phyloP scores from a whole-genome alignment of 2,329 filamentous ascomycete genomes.

The Epichloe typhina region DNA sequence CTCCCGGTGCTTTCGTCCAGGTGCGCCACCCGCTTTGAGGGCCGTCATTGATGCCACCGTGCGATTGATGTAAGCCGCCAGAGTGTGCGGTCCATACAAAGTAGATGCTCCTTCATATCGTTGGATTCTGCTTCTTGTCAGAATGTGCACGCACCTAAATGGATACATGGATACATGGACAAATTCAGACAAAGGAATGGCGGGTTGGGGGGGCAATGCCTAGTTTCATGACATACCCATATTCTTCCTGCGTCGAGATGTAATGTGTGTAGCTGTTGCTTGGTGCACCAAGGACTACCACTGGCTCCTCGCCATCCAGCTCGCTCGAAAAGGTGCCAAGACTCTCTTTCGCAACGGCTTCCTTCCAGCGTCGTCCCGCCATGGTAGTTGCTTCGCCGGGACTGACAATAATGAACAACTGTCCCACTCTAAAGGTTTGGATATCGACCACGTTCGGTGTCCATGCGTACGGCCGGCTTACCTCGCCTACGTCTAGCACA shows the following conservation, averaged over 20 bases:
- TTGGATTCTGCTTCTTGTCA: slow-evolving; percentile 41
- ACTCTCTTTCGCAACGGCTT: slow-evolving; percentile 46
- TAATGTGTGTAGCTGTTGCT: slow-evolving; percentile 82
- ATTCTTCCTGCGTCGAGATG: slow-evolving; percentile 59
- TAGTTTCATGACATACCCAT: slow-evolving; percentile 12
- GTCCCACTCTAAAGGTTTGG: slow-evolving; percentile 69
- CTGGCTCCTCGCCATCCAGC: slow-evolving; percentile 33
- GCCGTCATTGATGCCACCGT: slow-evolving; percentile 58
- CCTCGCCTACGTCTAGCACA: slow-evolving; percentile 73
- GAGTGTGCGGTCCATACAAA: slow-evolving; percentile 68
- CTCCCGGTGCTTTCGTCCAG: slow-evolving; percentile 15
- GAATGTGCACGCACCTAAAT: background rate
- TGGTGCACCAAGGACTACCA: slow-evolving; percentile 73
- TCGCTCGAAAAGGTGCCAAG: slow-evolving; percentile 26
- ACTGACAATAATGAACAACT: slow-evolving; percentile 72
- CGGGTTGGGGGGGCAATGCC: too few species aligned
- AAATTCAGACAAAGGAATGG: background rate
- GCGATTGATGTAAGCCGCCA: slow-evolving; percentile 78
- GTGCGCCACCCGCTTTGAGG: slow-evolving; percentile 36
- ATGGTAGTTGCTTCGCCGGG: slow-evolving; percentile 86
- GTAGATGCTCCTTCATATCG: slow-evolving; percentile 87
- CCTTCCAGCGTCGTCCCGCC: slow-evolving; percentile 76
- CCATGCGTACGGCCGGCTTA: slow-evolving; percentile 67
- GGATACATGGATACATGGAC: background rate
- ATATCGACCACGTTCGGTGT: slow-evolving; percentile 80